Base-by-base conservation (phyloP, 371 early-diverging fungal genomes). In the Mortierella sp. region DNA sequence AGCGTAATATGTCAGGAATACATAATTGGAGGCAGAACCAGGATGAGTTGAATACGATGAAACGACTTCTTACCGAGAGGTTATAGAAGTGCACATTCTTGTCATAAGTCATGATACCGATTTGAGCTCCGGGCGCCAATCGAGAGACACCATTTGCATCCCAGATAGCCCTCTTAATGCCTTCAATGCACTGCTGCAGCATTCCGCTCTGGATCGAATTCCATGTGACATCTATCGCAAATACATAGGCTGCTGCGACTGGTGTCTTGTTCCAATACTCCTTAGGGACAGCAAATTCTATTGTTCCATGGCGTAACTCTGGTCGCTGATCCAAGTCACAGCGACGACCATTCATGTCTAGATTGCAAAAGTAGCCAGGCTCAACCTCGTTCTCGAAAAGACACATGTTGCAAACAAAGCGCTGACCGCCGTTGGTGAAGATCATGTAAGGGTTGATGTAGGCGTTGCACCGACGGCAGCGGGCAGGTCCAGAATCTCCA, bases 11-110 rank as follows among this genome's bases (percentile, higher is more conserved):
- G n/a, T 45, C 28, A 39, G 22, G 1, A 26, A 20, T 12, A 52
- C 5, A n/a, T 37, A n/a, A 14, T 39, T 28, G 18, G 30, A 14
- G 5, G 2, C 1, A 40, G 40, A 24, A n/a, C 24, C 20, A 35
- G 22, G 11, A 54, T 2, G n/a, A 32, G 3, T 40, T 11, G 18
- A 68, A 32, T 39, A 47, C 3, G 14, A 14, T 43, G 18, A n/a
- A 37, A 1, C 5, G 8, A 28, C 18, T 35, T 70, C 88, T 71
- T 87, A 93, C 95, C 81, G 90, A 89, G 62, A 98, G 78, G 83
- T 96, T 96, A 88, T 97, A 99, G 77, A 99, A 99, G 80, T 97
- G 96, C n/a, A 97, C 89, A n/a, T 90, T 86, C 63, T 89, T 88
- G 86, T 98, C 99, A 78, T 91, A 97, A 1, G 98, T 97, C 72